Base-by-base conservation (phyloP, 192 early-diverging fungal genomes). In the Haplosporangium gracile region DNA sequence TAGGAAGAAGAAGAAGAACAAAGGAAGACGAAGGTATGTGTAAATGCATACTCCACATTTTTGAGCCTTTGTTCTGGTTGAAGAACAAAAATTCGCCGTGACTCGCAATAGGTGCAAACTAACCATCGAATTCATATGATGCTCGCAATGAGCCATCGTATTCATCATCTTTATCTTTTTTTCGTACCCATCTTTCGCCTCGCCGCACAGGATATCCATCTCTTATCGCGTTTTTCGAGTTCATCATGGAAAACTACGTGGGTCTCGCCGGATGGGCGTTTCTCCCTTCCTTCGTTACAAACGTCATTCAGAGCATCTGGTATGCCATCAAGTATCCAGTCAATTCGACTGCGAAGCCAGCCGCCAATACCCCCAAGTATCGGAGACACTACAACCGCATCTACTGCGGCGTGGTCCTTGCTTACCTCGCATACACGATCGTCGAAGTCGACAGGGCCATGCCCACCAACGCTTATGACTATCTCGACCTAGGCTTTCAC, bases 371-470 rank as follows among this genome's bases (percentile, higher is more conserved):
- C 40, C 83, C 68, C n/a, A 91, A 88, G 60, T 82, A 81, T 65
- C 69, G 70, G 34, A 47, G 74, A 39, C 90, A 91, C 53, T 79
- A 81, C 70, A 89, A 75, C 80, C 29, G 83, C 51, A 91, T 91
- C 71, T 91, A 89, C 47, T 82, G 81, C 38, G 72, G 72, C 36
- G 88, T 91, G 15, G 86, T 91, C 42, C 65, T 88, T 9, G 60
- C 53, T 2, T 91, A 91, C 77, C 70, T 91, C 26, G 72, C 82
- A 11, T 91, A 91, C 55, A 91, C 90, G 18, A 83, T 91, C 22
- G 34, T 70, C 49, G 88, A 89, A 34, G 90, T 82, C 29, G 83
- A 88, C 68, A n/a, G 75, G 39, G 75, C 88, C 1, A 72, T 82
- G 13, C 73, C 65, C 0, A 75, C 70, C 63, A 91, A 89, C 39